phyloP scores from a whole-genome alignment of 1,284 basidiomycete genomes.

The Neotropicomus parvogracilis region DNA sequence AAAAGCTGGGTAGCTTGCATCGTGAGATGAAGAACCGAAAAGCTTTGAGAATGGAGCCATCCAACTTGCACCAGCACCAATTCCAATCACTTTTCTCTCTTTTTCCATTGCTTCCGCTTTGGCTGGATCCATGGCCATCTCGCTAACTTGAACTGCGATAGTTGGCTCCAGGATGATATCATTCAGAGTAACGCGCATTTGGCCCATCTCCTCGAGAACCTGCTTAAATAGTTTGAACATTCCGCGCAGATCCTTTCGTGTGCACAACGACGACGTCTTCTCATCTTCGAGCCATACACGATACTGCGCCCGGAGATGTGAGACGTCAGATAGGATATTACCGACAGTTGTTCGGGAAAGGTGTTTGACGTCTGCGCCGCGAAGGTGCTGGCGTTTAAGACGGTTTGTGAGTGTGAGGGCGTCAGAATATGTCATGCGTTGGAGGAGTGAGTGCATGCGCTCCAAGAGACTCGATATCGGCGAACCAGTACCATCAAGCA shows the following conservation, averaged over 20 bases:
- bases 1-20: conserved; percentile 11
- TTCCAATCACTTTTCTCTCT: conserved; percentile 29
- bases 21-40: conserved; percentile 42
- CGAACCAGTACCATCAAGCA: conserved; percentile 49
- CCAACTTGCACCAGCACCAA: conserved; percentile 50
- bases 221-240: conserved; percentile 87
- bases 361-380: conserved; percentile 82
- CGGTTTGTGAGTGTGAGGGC: conserved; percentile 85
- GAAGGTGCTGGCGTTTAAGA: conserved; percentile 87
- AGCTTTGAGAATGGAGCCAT: conserved; percentile 81
- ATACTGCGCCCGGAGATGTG: conserved; percentile 72
- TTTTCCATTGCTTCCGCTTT: conserved; percentile 46
- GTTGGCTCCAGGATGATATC: conserved; percentile 87
- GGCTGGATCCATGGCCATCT: conserved; percentile 62
- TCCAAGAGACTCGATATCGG: conserved; percentile 68
- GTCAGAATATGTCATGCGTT: conserved; percentile 77
- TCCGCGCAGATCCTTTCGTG: conserved; percentile 78
- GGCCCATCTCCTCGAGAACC: conserved; percentile 78
- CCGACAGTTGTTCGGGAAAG: conserved; percentile 83
- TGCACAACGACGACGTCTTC: conserved; percentile 59
- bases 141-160: conserved; percentile 68
- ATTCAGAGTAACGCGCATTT: conserved; percentile 82
- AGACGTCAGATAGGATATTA: conserved; percentile 70
- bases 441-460: conserved; percentile 63
- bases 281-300: conserved; percentile 71